These are phyloP conservation scores for Aspergillus aculeatinus DNA, from an alignment of 2,329 filamentous ascomycete species.

Conservation along the genomic window DNA sequence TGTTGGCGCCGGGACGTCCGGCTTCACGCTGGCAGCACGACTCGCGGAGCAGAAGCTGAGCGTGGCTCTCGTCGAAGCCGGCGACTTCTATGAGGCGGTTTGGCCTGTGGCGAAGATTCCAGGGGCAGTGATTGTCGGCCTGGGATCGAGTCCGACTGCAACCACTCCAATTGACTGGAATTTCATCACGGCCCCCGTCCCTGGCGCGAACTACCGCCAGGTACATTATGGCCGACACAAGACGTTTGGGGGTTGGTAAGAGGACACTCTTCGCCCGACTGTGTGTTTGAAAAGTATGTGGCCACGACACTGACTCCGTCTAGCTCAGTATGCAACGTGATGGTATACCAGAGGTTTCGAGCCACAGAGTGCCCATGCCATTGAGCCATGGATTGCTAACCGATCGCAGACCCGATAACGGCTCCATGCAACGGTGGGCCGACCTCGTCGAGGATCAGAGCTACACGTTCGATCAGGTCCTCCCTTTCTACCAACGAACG, in stretches of 20 bases:
- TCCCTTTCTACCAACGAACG: conserved; percentile 32
- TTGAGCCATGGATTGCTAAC: neutral
- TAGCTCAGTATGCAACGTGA: conserved; percentile 34
- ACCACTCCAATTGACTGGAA: conserved; percentile 52
- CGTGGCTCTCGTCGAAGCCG: conserved; percentile 42
- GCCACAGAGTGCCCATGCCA: neutral
- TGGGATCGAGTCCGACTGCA: conserved; percentile 20
- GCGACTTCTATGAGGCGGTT: conserved; percentile 52
- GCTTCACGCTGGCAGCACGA: conserved; percentile 48
- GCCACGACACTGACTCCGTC: no score
- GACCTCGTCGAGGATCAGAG: conserved; percentile 31
- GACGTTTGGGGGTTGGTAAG: conserved; percentile 33
- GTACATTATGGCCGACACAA: conserved; percentile 32
- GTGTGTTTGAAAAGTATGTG: neutral
- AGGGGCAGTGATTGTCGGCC: conserved; percentile 21
- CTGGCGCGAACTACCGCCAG: conserved; percentile 44
- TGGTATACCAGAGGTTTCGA: conserved; percentile 34
- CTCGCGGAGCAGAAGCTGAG: conserved; percentile 50
- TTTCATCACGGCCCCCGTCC: conserved; percentile 50
- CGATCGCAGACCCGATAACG: conserved; percentile 23
- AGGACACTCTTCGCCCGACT: neutral
- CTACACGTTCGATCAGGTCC: conserved; percentile 32
- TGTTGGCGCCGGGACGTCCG: conserved; percentile 41
- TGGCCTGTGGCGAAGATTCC: conserved; percentile 55
- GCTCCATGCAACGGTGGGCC: conserved; percentile 35